These are phyloP conservation scores for Pythium rishiriense DNA, from an alignment of 352 stramenopile genomes.

Conservation along the genomic window DNA sequence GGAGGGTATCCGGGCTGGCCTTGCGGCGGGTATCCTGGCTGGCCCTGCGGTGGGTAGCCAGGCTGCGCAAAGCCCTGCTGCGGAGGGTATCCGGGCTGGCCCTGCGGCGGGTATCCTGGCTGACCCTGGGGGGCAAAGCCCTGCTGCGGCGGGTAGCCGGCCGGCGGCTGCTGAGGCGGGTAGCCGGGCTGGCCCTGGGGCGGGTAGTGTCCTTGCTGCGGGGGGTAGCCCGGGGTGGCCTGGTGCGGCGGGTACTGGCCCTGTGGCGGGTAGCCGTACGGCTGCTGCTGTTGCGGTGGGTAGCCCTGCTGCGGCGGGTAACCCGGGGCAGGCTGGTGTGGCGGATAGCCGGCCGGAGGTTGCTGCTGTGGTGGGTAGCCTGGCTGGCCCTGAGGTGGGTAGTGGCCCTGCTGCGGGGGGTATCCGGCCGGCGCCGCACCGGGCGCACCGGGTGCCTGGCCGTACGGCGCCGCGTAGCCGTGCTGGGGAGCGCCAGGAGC, in stretches of 20 bases:
- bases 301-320: slow-evolving; percentile 8
- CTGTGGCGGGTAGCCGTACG: slow-evolving; percentile 34
- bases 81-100: slow-evolving; percentile 12
- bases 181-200: slow-evolving; percentile 29
- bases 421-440: slow-evolving; percentile 9
- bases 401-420: background rate
- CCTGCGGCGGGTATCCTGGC: slow-evolving; percentile 13
- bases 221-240: slow-evolving; percentile 25
- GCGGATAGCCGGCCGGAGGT: too few species aligned
- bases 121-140: slow-evolving; percentile 26
- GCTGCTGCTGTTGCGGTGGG: background rate
- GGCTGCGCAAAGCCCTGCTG: slow-evolving; percentile 18
- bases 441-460: slow-evolving; percentile 3
- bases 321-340: slow-evolving; percentile 3
- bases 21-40: slow-evolving; percentile 19
- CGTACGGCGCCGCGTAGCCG: too few species aligned
- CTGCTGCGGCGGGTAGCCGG: slow-evolving; percentile 33
- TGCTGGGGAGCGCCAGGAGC: too few species aligned
- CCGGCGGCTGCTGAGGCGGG: slow-evolving; percentile 23
- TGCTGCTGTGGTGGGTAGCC: slow-evolving; percentile 5
- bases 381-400: background rate
- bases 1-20: slow-evolving; percentile 28
- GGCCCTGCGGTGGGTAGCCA: slow-evolving; percentile 11
- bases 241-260: slow-evolving; percentile 25
- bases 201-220: slow-evolving; percentile 19